Percentiles rank a stretch among this genome's conserved stretches.
Evolutionary conservation across 2,329 filamentous ascomycete species (phyloP).

Genomic region (Exophiala alcalophila): DNA sequence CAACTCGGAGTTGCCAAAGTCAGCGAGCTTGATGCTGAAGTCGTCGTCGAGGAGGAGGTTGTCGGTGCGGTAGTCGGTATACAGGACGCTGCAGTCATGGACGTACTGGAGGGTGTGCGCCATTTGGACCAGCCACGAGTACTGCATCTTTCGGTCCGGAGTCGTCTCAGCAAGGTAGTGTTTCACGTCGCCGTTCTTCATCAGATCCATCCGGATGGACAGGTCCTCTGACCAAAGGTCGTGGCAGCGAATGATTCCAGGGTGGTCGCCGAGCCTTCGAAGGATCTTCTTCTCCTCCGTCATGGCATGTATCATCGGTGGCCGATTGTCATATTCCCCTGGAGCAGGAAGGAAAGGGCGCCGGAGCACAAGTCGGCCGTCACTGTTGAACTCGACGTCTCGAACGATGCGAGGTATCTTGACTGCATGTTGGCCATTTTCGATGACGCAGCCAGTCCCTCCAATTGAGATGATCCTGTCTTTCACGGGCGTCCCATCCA

Average conservation of each 20-base stretch:
- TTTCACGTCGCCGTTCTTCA: slow-evolving; percentile 24
- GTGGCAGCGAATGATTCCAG: slow-evolving; percentile 14
- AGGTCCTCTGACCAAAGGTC: slow-evolving; percentile 3
- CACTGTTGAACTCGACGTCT: slow-evolving; percentile 13
- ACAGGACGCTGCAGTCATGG: slow-evolving; percentile 17
- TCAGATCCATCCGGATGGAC: slow-evolving; percentile 18
- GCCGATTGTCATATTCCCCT: slow-evolving; percentile 24
- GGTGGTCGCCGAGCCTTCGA: slow-evolving; percentile 15
- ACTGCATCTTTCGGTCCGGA: slow-evolving; percentile 8
- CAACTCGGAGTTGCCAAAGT: slow-evolving; percentile 32
- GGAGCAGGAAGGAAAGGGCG: slow-evolving; percentile 16
- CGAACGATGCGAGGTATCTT: slow-evolving; percentile 27
- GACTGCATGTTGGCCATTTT: slow-evolving; percentile 19
- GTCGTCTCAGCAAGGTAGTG: slow-evolving; percentile 10
- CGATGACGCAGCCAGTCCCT: slow-evolving; percentile 23
- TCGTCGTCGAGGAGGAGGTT: slow-evolving; percentile 26
- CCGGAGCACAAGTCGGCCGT: slow-evolving; percentile 17
- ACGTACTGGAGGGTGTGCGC: slow-evolving; percentile 15
- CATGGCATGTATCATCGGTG: slow-evolving; percentile 17
- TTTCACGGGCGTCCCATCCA: slow-evolving; percentile 22
- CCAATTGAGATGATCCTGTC: slow-evolving; percentile 24
- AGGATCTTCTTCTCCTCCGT: slow-evolving; percentile 20
- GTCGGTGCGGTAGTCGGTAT: slow-evolving; percentile 18
- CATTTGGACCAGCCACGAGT: slow-evolving; percentile 20
- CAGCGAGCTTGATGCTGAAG: slow-evolving; percentile 33